These are phyloP conservation scores for Colletotrichum sidae DNA, from an alignment of 2,329 filamentous ascomycete genomes.

Conservation along the genomic window DNA sequence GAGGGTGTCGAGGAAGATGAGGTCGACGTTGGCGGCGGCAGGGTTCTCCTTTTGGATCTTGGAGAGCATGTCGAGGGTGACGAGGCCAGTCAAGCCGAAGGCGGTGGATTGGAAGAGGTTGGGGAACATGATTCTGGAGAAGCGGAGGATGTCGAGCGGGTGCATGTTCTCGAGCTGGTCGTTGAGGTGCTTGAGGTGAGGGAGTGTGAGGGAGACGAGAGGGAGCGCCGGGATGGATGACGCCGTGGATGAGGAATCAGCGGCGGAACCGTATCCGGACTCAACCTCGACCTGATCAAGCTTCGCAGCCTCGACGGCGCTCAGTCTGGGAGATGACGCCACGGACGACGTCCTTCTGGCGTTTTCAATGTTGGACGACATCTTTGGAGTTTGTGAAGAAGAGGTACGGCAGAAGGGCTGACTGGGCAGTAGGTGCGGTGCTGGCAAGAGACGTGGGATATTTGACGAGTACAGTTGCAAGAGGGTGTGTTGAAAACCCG, in stretches of 20 bases:
- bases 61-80: constrained; percentile 86
- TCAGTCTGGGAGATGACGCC: constrained; percentile 50
- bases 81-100: constrained; percentile 84
- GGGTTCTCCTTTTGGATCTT: constrained; percentile 75
- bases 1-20: constrained; percentile 86
- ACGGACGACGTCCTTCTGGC: constrained; percentile 53
- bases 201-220: constrained; percentile 85
- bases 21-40: constrained; percentile 68
- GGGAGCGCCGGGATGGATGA: constrained; percentile 76
- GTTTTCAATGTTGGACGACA: constrained; percentile 46
- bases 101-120: constrained; percentile 89
- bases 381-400: constrained; percentile 47
- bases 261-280: constrained; percentile 82
- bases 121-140: constrained; percentile 91
- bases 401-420: constrained; percentile 27
- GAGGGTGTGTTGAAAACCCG: constrained; percentile 30
- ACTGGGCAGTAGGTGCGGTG: constrained; percentile 12
- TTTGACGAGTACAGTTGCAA: constrained; percentile 26
- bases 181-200: constrained; percentile 92
- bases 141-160: constrained; percentile 90
- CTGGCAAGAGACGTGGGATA: background rate
- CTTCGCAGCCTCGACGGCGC: constrained; percentile 53
- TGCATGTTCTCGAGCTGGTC: constrained; percentile 87
- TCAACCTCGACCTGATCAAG: constrained; percentile 66
- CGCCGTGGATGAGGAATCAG: constrained; percentile 51